These are phyloP conservation scores for Teratosphaeria nubilosa DNA, from an alignment of 2,329 filamentous ascomycete species.

Conservation along the genomic window DNA sequence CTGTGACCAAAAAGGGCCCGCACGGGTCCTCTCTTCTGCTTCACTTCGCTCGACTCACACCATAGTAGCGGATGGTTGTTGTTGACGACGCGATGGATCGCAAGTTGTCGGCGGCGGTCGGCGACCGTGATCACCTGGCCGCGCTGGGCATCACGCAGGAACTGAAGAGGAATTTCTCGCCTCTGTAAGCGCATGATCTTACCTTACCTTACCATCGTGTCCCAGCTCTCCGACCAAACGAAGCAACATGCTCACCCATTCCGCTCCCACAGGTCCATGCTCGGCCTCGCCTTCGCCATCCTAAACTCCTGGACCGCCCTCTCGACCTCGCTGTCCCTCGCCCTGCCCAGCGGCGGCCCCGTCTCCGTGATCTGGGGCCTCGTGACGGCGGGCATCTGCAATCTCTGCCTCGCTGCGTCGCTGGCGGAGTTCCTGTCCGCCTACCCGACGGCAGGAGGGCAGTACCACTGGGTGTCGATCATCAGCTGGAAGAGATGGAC, in stretches of 20 bases:
- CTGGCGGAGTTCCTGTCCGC: slow-evolving; percentile 56
- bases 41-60: not conserved
- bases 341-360: slow-evolving; percentile 60
- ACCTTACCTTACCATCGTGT: not conserved
- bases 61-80: not conserved
- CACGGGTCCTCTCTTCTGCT: not conserved
- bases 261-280: slow-evolving; percentile 40
- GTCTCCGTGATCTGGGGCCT: slow-evolving; percentile 64
- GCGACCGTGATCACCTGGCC: slow-evolving; percentile 42
- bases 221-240: no score
- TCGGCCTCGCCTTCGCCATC: slow-evolving; percentile 53
- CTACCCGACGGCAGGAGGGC: slow-evolving; percentile 30
- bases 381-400: slow-evolving; percentile 51
- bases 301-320: slow-evolving; percentile 55
- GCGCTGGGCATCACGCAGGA: slow-evolving; percentile 49
- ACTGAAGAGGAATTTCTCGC: slow-evolving; percentile 48
- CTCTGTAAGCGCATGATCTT: slow-evolving; percentile 23
- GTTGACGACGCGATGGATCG: slow-evolving; percentile 2
- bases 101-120: slow-evolving; percentile 1
- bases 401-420: slow-evolving; percentile 57
- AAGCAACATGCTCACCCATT: no score
- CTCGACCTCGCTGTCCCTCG: slow-evolving; percentile 47
- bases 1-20: not conserved
- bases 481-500: slow-evolving; percentile 52
- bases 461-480: slow-evolving; percentile 62